These are phyloP conservation scores for Hymenoscyphus repandus DNA, from an alignment of 2,329 filamentous ascomycete genomes.

Conservation along the genomic window DNA sequence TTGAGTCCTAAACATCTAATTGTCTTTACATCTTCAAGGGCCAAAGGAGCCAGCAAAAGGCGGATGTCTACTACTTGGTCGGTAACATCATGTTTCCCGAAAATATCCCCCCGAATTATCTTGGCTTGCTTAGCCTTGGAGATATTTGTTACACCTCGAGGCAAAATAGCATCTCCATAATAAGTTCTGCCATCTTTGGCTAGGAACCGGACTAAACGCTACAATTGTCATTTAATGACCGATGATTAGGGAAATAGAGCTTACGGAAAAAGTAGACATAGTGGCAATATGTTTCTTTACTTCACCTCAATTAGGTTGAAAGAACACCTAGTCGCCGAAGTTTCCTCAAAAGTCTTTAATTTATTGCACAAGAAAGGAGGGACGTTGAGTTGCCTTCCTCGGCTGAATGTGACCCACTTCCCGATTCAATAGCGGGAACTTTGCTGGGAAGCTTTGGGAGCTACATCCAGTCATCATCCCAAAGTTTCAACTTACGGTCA, in stretches of 20 bases:
- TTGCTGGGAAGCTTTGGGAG: too few species aligned
- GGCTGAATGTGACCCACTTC: background rate
- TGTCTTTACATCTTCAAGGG: constrained; percentile 56
- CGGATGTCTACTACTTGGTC: constrained; percentile 52
- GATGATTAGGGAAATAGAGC: too few species aligned
- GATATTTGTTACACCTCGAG: constrained; percentile 54
- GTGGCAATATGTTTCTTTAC: too few species aligned
- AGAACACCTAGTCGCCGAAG: too few species aligned
- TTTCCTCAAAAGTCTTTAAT: too few species aligned
- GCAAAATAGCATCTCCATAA: constrained; percentile 70
- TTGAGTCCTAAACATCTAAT: constrained; percentile 68
- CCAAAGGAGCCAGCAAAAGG: constrained; percentile 58
- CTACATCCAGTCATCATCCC: background rate
- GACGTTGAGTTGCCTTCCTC: too few species aligned
- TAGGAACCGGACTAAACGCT: constrained; percentile 71
- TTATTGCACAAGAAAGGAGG: background rate
- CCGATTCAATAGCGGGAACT: background rate
- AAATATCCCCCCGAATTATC: constrained; percentile 61
- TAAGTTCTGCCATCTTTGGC: constrained; percentile 64
- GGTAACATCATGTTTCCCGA: constrained; percentile 58
- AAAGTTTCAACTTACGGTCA: background rate
- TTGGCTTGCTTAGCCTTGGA: constrained; percentile 54
- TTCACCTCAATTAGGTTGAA: too few species aligned
- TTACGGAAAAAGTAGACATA: too few species aligned
- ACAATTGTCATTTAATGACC: background rate